Base-by-base conservation (phyloP, 768 basidiomycete species). In the Tylopilus subfusipes region DNA sequence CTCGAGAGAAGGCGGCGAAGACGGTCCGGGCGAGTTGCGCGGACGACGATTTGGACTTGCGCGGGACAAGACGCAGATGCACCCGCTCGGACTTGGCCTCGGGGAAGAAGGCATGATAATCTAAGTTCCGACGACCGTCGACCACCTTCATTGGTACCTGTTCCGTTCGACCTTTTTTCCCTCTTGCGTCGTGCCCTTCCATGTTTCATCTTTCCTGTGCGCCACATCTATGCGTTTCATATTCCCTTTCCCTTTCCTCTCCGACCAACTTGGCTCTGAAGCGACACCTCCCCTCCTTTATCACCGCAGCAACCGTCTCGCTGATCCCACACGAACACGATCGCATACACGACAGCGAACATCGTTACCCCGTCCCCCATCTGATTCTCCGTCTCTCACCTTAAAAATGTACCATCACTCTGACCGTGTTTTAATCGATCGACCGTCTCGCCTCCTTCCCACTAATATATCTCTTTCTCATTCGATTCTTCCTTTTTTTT, bases 41-140 rank as follows among this genome's bases (percentile, higher is more conserved):
- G 63, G 65, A 30, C 64, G 63, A 42, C 63, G 31, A 10, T 52
- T 42, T 18, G 64, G 44, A 8, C 65, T 64, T 18, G 3, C n/a
- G 19, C 57, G 64, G 21, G 58, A 60, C 49, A 64, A 63, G 53
- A 9, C 6, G 1, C 64, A 53, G 12, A 21, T 33, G 5, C 63
- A 55, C 19, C 9, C 18, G 5, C 27, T 43, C 18, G 38, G 11
- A 10, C n/a, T 53, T 18, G 38, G 46, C 25, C 60, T 51, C 46
- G 31, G 31, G 19, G 62, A 58, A 16, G 46, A 53, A 12, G 42
- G 44, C 24, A 65, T 65, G 63, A 54, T 50, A 29, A 53, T 66
- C 6, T 66, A 43, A 57, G 29, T 42, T 30, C 43, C 33, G 34
- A 7, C 34, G 16, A 19, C 18, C 55, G 21, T 51, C 45, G 13